These are phyloP conservation scores for Leccinum pachyderme DNA, from an alignment of 1,284 basidiomycete genomes.

Conservation along the genomic window DNA sequence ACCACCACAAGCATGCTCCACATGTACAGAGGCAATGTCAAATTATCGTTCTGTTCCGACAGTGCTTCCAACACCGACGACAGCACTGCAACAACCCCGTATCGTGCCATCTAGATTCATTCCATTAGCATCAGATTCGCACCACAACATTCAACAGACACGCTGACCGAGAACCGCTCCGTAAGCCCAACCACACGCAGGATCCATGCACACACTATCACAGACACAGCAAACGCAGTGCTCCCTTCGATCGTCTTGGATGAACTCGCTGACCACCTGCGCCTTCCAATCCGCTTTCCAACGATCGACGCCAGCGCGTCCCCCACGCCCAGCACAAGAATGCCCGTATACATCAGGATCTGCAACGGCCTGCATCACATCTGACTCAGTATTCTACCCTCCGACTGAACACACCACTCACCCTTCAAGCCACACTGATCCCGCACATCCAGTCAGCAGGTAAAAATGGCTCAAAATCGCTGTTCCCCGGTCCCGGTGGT, in stretches of 20 bases:
- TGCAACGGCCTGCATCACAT: slow-evolving; percentile 53
- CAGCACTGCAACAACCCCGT: slow-evolving; percentile 56
- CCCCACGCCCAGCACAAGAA: slow-evolving; percentile 88
- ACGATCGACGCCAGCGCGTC: slow-evolving; percentile 94
- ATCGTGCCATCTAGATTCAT: slow-evolving; percentile 48
- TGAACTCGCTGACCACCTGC: slow-evolving; percentile 81
- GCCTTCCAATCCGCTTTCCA: slow-evolving; percentile 78
- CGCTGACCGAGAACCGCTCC: slow-evolving; percentile 73
- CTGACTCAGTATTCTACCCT: slow-evolving; percentile 7
- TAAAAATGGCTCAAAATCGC: slow-evolving; percentile 98
- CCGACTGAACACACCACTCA: slow-evolving; percentile 38
- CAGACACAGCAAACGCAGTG: slow-evolving; percentile 74
- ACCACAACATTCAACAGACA: slow-evolving; percentile 3
- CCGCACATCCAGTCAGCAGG: slow-evolving; percentile 91
- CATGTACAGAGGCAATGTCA: slow-evolving; percentile 86
- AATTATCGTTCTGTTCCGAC: slow-evolving; percentile 92
- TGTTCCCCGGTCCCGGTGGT: slow-evolving; percentile 93
- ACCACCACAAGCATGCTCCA: slow-evolving; percentile 74
- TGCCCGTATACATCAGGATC: slow-evolving; percentile 85
- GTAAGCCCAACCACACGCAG: slow-evolving; percentile 70
- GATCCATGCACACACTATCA: slow-evolving; percentile 67
- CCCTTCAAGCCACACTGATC: slow-evolving; percentile 94
- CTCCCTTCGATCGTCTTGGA: slow-evolving; percentile 94
- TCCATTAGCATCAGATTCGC: slow-evolving; percentile 13
- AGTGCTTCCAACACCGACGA: slow-evolving; percentile 81